These are phyloP conservation scores for Aspergillus spinulosporus DNA, from an alignment of 2,329 filamentous ascomycete genomes.

Conservation along the genomic window DNA sequence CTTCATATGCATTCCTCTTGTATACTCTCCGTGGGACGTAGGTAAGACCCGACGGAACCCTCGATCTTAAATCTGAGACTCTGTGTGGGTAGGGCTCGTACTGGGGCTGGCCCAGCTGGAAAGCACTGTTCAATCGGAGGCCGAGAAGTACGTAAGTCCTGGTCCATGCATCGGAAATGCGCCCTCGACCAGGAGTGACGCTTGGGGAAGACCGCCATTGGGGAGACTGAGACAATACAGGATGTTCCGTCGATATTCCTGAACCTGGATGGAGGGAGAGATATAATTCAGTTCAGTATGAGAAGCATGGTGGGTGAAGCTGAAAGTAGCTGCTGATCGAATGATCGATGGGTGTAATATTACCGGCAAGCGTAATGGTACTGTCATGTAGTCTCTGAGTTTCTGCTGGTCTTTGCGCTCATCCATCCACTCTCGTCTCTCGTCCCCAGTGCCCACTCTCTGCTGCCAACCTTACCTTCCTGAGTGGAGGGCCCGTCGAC, in stretches of 20 bases:
- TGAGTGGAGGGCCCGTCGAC: conserved; percentile 4
- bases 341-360: conserved; percentile 1
- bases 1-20: neutral
- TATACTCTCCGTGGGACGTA: conserved; percentile 1
- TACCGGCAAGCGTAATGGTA: conserved; percentile 4
- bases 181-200: conserved; percentile 2
- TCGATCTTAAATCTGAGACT: conserved; percentile 6
- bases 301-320: neutral
- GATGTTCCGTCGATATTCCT: neutral
- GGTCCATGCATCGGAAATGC: conserved; percentile 8
- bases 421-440: neutral
- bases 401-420: neutral
- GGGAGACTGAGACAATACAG: neutral
- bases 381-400: neutral
- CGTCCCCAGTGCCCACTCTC: neutral
- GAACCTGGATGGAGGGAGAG: neutral
- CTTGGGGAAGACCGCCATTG: neutral
- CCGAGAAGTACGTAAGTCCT: conserved; percentile 9
- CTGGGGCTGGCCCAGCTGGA: neutral
- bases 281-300: neutral
- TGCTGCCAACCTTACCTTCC: neutral
- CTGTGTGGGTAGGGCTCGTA: conserved; percentile 14
- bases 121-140: conserved; percentile 11
- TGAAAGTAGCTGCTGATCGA: neutral
- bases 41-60: conserved; percentile 1